Conservation (phyloP, 2,329 filamentous ascomycete species). For the Aphanoascus verrucosus region DNA sequence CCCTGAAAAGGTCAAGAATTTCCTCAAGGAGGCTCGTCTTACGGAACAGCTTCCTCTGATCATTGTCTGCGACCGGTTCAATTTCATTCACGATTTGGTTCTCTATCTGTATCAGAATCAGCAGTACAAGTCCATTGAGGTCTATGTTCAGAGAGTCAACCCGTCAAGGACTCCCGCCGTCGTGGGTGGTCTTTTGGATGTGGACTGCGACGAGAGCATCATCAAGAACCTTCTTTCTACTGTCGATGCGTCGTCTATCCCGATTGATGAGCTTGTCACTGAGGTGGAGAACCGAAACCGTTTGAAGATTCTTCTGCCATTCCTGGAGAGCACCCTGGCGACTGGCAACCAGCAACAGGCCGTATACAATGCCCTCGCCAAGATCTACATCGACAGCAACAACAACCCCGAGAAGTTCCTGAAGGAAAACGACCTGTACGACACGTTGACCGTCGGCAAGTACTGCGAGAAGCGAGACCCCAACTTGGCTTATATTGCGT, state of each 20-base stretch:
- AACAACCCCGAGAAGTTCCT: slow-evolving; percentile 96
- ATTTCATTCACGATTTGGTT: slow-evolving; percentile 94
- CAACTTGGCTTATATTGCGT: slow-evolving; percentile 88
- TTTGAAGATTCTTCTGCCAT: slow-evolving; percentile 86
- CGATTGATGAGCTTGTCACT: slow-evolving; percentile 83
- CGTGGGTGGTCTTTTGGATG: slow-evolving; percentile 83
- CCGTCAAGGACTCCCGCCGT: slow-evolving; percentile 82
- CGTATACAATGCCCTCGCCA: slow-evolving; percentile 91
- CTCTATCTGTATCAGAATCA: slow-evolving; percentile 98
- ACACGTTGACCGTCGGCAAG: slow-evolving; percentile 83
- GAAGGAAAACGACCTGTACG: slow-evolving; percentile 94
- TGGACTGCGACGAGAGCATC: slow-evolving; percentile 92
- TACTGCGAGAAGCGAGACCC: slow-evolving; percentile 99
- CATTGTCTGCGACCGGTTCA: slow-evolving; percentile 98
- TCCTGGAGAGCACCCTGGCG: slow-evolving; percentile 84
- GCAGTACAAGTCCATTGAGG: slow-evolving; percentile 97
- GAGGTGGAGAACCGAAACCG: slow-evolving; percentile 96
- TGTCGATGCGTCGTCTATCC: slow-evolving; percentile 72
- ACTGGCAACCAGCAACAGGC: slow-evolving; percentile 91
- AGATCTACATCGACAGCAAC: slow-evolving; percentile 99
- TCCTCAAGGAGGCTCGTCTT: slow-evolving; percentile 89
- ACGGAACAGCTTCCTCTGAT: slow-evolving; percentile 91
- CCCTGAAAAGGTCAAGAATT: slow-evolving; percentile 96
- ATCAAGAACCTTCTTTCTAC: slow-evolving; percentile 86
- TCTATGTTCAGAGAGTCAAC: slow-evolving; percentile 96